Evolutionary conservation across 129 eudicot genomes (phyloP).

Genomic region (Silybum marianum): DNA sequence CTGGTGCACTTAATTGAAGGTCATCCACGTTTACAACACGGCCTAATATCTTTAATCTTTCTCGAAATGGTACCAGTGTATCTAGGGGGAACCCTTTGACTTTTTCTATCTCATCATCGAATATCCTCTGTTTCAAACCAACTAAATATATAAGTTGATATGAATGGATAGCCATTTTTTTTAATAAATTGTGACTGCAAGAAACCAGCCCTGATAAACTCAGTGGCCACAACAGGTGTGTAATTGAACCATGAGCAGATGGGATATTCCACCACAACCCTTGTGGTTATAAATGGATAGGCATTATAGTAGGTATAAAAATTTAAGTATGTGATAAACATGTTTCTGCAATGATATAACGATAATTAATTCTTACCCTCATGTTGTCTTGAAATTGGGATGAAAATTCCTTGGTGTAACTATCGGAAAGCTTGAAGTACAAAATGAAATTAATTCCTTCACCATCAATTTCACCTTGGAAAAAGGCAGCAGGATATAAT

Average conservation of each 20-base stretch:
- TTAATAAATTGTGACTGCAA: too few species aligned
- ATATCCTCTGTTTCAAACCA: slow-evolving; percentile 51
- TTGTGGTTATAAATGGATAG: not conserved
- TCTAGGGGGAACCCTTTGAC: slow-evolving; percentile 80
- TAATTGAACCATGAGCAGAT: too few species aligned
- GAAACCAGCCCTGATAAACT: too few species aligned
- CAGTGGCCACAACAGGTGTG: too few species aligned
- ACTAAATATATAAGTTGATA: not conserved
- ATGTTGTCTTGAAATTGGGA: slow-evolving; percentile 72
- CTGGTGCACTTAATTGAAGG: slow-evolving; percentile 73
- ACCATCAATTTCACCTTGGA: slow-evolving; percentile 82
- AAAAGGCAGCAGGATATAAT: slow-evolving; percentile 71
- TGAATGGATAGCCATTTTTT: not conserved
- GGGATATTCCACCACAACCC: too few species aligned
- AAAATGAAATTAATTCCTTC: slow-evolving; percentile 82
- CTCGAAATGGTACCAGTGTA: slow-evolving; percentile 66
- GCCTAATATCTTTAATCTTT: slow-evolving; percentile 89
- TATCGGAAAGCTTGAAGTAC: slow-evolving; percentile 82
- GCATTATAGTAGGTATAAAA: not conserved
- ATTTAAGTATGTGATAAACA: not conserved
- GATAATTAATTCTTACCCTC: slow-evolving; percentile 46
- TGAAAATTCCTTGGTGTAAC: slow-evolving; percentile 70
- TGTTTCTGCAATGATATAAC: slow-evolving; percentile 6
- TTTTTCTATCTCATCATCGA: slow-evolving; percentile 79
- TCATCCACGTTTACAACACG: slow-evolving; percentile 87